phyloP scores from a whole-genome alignment of 345 rosid genomes.

The Salix viminalis region DNA sequence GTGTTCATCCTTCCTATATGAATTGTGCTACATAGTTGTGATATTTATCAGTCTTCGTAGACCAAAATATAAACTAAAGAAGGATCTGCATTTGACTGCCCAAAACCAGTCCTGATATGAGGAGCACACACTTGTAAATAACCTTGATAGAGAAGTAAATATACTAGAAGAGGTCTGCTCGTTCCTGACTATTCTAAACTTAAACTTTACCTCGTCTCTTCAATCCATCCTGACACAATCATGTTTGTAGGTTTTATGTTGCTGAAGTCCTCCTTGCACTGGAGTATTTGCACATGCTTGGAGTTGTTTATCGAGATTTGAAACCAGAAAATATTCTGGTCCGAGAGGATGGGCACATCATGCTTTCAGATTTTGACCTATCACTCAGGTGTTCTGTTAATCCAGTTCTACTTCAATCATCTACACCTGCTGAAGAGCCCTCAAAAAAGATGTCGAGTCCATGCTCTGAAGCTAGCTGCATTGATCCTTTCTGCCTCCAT shows the following conservation, averaged over 20 bases:
- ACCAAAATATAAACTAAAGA: not conserved
- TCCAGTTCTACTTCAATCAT: slow-evolving; percentile 43
- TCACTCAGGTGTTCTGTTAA: slow-evolving; percentile 58
- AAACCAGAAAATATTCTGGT: slow-evolving; percentile 78
- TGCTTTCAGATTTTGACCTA: slow-evolving; percentile 80
- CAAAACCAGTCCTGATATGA: not conserved
- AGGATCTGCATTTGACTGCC: not conserved
- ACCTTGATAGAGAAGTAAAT: not conserved
- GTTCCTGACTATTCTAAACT: not conserved
- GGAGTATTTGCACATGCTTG: slow-evolving; percentile 83
- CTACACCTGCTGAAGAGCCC: slow-evolving; percentile 40
- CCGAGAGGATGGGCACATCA: slow-evolving; percentile 81
- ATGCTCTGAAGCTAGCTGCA: slow-evolving; percentile 66
- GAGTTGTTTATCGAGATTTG: slow-evolving; percentile 72
- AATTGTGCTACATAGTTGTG: not conserved
- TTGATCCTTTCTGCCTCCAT: slow-evolving; percentile 72
- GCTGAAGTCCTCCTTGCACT: slow-evolving; percentile 76
- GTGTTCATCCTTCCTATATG: not conserved
- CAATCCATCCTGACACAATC: slow-evolving; percentile 5
- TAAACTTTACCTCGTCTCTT: slow-evolving; percentile 2
- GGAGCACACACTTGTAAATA: not conserved
- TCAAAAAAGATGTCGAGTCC: slow-evolving; percentile 54
- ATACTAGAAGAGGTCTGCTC: not conserved
- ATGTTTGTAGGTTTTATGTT: slow-evolving; percentile 55
- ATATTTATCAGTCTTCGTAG: not conserved